Conservation (phyloP, 139 green algal genomes). For the Micractinium sp. region DNA sequence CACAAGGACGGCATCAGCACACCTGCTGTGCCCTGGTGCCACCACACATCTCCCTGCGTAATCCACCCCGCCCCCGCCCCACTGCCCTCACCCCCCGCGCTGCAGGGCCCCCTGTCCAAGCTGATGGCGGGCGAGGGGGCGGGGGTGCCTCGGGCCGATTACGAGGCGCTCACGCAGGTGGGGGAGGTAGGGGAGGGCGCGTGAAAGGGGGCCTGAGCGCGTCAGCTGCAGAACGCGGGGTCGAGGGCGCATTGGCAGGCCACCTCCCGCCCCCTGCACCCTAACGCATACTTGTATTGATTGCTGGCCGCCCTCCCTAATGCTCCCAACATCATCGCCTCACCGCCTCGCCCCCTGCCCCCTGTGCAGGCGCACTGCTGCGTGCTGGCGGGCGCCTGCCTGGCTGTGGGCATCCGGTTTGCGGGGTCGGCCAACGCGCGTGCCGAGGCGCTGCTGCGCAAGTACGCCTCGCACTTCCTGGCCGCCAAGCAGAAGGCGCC, state of each 20-base stretch:
- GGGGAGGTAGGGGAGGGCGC: too few species aligned
- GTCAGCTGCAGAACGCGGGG: too few species aligned
- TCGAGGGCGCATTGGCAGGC: too few species aligned
- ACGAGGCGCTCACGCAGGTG: slow-evolving; percentile 15
- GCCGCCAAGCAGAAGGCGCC: slow-evolving; percentile 66
- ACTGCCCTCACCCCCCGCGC: neutral
- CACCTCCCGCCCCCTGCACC: too few species aligned
- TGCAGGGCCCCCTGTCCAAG: neutral
- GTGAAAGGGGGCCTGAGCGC: too few species aligned
- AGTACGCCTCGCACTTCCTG: slow-evolving; percentile 74
- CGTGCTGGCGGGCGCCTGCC: slow-evolving; percentile 78
- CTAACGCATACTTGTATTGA: too few species aligned
- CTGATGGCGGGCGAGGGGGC: slow-evolving; percentile 17
- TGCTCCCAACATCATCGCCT: too few species aligned
- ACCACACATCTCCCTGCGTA: neutral
- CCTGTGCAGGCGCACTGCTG: slow-evolving; percentile 60
- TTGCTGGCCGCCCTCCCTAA: too few species aligned
- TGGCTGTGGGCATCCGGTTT: slow-evolving; percentile 89
- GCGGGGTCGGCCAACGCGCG: slow-evolving; percentile 71
- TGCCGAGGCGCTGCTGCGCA: slow-evolving; percentile 60
- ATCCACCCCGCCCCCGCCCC: neutral
- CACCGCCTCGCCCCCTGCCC: neutral
- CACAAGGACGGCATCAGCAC: neutral
- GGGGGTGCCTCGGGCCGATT: neutral
- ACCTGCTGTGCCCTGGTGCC: neutral